These are phyloP conservation scores for Oryza brachyantha DNA, from an alignment of 176 grass and related monocot genomes.

Conservation along the genomic window DNA sequence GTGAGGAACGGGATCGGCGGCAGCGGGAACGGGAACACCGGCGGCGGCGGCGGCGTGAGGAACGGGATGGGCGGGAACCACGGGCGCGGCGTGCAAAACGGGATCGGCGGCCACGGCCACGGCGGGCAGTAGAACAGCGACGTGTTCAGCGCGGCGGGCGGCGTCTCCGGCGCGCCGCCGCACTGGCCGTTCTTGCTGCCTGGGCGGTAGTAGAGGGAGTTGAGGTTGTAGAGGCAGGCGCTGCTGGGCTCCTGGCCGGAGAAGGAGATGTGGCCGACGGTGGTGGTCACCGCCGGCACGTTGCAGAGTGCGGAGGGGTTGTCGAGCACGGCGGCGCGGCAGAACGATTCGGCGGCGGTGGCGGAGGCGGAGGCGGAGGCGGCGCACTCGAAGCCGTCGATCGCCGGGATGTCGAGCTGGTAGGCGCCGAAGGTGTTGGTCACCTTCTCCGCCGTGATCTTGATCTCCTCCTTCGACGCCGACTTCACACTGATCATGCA, in stretches of 20 bases:
- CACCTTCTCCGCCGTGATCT: slow-evolving; percentile 58
- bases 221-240: slow-evolving; percentile 71
- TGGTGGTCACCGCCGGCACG: slow-evolving; percentile 55
- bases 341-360: slow-evolving; percentile 52
- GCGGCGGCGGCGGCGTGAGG: slow-evolving; percentile 49
- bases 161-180: neutral
- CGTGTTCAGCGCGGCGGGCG: slow-evolving; percentile 27
- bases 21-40: slow-evolving; percentile 47
- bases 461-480: slow-evolving; percentile 51
- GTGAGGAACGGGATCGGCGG: slow-evolving; percentile 50
- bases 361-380: slow-evolving; percentile 1
- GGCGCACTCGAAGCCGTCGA: slow-evolving; percentile 67
- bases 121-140: slow-evolving; percentile 86
- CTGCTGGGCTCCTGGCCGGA: neutral
- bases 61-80: slow-evolving; percentile 74
- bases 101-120: slow-evolving; percentile 73
- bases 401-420: slow-evolving; percentile 65
- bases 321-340: slow-evolving; percentile 55
- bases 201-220: slow-evolving; percentile 82
- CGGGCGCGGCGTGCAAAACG: slow-evolving; percentile 62
- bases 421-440: slow-evolving; percentile 74
- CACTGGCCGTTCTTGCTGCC: slow-evolving; percentile 39
- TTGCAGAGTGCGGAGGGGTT: slow-evolving; percentile 64
- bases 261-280: slow-evolving; percentile 57
- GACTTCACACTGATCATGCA: slow-evolving; percentile 66